Conservation (phyloP, 2,329 filamentous ascomycete genomes). For the Intubia oerlemansii region DNA sequence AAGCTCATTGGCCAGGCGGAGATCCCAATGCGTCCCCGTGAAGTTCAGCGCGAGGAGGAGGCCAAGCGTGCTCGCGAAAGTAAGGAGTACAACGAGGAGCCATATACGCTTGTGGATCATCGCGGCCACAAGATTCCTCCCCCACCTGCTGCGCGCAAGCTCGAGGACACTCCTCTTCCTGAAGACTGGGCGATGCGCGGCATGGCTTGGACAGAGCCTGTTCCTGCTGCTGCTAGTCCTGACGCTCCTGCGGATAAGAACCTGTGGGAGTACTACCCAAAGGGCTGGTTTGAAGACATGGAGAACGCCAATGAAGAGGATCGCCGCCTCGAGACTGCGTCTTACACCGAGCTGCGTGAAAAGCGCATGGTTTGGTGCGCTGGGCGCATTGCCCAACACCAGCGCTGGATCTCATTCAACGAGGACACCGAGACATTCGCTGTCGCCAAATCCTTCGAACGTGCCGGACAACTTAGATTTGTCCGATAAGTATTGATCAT, state of each 20-base stretch:
- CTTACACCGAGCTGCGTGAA: slow-evolving; percentile 32
- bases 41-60: neutral
- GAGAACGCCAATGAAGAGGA: slow-evolving; percentile 46
- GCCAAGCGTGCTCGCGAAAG: neutral
- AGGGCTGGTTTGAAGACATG: slow-evolving; percentile 31
- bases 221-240: no score
- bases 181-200: slow-evolving; percentile 51
- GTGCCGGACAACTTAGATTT: no score
- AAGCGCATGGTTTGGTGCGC: slow-evolving; percentile 39
- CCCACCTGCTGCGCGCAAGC: slow-evolving; percentile 6
- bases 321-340: slow-evolving; percentile 37
- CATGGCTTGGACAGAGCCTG: slow-evolving; percentile 34
- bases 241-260: no score
- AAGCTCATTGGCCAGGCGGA: no score
- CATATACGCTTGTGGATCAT: neutral
- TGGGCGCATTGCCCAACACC: slow-evolving; percentile 19
- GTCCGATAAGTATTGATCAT: no score
- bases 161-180: slow-evolving; percentile 32
- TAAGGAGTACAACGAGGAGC: neutral
- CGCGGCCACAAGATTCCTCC: no score
- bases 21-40: neutral
- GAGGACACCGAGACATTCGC: slow-evolving; percentile 16
- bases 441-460: slow-evolving; percentile 10
- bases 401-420: slow-evolving; percentile 26
- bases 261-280: slow-evolving; percentile 36